These are phyloP conservation scores for Carpinus fangiana DNA, from an alignment of 306 rosid genomes.

Conservation along the genomic window DNA sequence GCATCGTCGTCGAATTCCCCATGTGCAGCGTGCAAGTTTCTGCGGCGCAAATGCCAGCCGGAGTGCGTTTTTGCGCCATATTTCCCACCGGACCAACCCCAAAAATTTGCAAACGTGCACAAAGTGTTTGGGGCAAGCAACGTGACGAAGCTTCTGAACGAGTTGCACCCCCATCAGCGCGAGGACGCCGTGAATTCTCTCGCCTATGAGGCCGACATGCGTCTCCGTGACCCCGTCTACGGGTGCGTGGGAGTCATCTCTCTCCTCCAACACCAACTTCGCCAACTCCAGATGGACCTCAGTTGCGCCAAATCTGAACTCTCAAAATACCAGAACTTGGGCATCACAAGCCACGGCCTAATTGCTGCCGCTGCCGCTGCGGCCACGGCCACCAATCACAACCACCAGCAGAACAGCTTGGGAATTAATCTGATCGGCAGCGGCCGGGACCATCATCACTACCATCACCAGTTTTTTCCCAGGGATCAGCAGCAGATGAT, in stretches of 20 bases:
- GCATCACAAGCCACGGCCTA: slow-evolving; percentile 45
- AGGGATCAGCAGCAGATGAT: slow-evolving; percentile 52
- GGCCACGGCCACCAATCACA: slow-evolving; percentile 22
- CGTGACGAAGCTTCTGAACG: slow-evolving; percentile 86
- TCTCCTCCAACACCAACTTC: slow-evolving; percentile 90
- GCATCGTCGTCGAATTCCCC: slow-evolving; percentile 69
- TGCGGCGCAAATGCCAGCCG: slow-evolving; percentile 89
- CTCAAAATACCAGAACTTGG: slow-evolving; percentile 67
- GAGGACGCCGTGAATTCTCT: slow-evolving; percentile 96
- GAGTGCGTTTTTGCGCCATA: slow-evolving; percentile 96
- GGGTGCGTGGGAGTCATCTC: slow-evolving; percentile 95
- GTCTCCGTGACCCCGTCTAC: slow-evolving; percentile 93
- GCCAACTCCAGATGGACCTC: slow-evolving; percentile 93
- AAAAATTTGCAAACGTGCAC: slow-evolving; percentile 89
- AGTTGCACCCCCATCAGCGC: slow-evolving; percentile 87
- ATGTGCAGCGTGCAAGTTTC: slow-evolving; percentile 95
- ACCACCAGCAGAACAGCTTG: slow-evolving; percentile 22
- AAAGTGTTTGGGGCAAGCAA: slow-evolving; percentile 94
- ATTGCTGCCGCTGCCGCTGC: slow-evolving; percentile 37
- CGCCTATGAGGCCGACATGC: slow-evolving; percentile 96
- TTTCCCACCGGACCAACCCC: slow-evolving; percentile 97
- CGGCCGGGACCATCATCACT: slow-evolving; percentile 42
- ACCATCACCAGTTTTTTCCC: slow-evolving; percentile 71
- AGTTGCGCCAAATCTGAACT: slow-evolving; percentile 91
- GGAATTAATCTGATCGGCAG: slow-evolving; percentile 30